These are phyloP conservation scores for Naegleria gruberi DNA, from an alignment of 208 protist species.

Conservation along the genomic window DNA sequence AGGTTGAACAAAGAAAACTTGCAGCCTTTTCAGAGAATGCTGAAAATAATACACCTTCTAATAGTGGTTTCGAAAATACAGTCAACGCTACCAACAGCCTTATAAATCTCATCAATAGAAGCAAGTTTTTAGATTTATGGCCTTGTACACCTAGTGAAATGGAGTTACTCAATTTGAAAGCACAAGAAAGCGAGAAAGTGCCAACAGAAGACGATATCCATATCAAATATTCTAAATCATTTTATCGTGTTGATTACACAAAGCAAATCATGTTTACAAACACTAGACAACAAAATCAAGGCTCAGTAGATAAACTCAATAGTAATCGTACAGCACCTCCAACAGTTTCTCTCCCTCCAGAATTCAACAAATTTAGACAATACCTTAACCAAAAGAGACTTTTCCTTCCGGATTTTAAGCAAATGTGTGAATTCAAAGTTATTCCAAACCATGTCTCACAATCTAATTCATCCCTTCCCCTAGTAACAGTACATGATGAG, in stretches of 20 bases:
- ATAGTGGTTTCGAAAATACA: background rate
- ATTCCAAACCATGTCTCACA: background rate
- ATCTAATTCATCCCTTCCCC: background rate
- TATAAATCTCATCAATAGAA: background rate
- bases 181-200: background rate
- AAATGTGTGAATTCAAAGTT: background rate
- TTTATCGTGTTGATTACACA: background rate
- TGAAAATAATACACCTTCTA: background rate
- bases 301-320: background rate
- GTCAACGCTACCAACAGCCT: too few relatives aligned
- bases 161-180: background rate
- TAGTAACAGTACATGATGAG: background rate
- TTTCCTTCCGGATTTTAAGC: background rate
- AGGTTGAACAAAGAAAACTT: background rate
- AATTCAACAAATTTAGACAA: background rate
- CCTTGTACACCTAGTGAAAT: background rate
- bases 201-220: background rate
- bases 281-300: background rate
- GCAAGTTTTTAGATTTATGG: slow-evolving; percentile 5
- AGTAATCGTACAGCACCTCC: background rate
- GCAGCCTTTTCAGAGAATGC: background rate
- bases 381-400: background rate
- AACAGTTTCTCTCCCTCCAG: background rate
- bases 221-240: background rate
- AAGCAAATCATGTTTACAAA: background rate